Conservation (phyloP, 805 yeast species). For the Dipodascus geniculatus region DNA sequence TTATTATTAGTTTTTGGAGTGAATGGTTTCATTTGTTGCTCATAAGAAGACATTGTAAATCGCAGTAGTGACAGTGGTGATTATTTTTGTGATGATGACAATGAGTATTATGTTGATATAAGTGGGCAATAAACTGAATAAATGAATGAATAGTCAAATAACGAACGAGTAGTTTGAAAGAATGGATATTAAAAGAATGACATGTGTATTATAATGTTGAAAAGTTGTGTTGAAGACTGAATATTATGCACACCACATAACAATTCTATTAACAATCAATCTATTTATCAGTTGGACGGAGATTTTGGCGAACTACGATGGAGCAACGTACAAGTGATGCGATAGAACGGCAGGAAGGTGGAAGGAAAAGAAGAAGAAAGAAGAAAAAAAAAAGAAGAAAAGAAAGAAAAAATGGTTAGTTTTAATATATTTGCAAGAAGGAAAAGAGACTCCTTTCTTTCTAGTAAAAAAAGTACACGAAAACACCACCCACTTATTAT, state of each 20-base stretch:
- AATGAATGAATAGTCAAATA: not conserved
- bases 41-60: not conserved
- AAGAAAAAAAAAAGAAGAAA: slow-evolving; percentile 2
- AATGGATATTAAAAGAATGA: slow-evolving; percentile 2
- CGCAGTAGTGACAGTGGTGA: not conserved
- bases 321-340: not conserved
- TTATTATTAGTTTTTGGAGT: not conserved
- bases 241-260: not conserved
- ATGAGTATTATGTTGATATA: not conserved
- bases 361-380: slow-evolving; percentile 1
- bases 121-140: not conserved
- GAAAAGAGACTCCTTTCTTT: not conserved
- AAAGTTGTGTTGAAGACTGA: not conserved
- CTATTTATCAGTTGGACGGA: not conserved
- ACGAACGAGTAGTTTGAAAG: not conserved
- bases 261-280: not conserved
- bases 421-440: not conserved
- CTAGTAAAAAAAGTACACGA: not conserved
- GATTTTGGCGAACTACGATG: not conserved
- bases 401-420: slow-evolving; percentile 1
- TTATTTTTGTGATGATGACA: not conserved
- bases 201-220: not conserved
- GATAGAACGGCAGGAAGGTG: slow-evolving; percentile 1
- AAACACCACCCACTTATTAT: not conserved
- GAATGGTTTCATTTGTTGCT: not conserved